Base-by-base conservation (phyloP, 441 rosid species). In the Brassica hybrid region DNA sequence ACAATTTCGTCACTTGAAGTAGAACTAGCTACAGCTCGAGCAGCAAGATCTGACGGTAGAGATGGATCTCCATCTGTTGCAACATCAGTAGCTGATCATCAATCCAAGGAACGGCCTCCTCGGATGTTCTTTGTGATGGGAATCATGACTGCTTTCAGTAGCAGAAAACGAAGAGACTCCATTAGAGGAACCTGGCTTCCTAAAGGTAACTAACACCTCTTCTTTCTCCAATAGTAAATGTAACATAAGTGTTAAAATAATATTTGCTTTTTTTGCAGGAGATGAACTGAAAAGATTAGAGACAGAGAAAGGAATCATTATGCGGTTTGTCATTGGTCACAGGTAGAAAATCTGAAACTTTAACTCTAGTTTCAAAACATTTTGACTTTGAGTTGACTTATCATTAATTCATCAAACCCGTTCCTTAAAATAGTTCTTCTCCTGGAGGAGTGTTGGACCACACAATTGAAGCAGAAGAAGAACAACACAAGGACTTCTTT, bases 101-200 rank as follows among this genome's bases (percentile, higher is more conserved):
- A 82, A 50, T 67, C 82, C 81, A 92, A 84, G 80, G 80, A 80
- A 52, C 88, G 89, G 56, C 88, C 83, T 72, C 88, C 83, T 72
- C 83, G 87, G 83, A 88, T 91, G 78, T 93, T 93, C 86, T 90
- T 90, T 87, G 97, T 91, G 30, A 90, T 93, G 95, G 99, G 98
- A 76, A 90, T 93, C 81, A 90, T 90, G 32, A 95, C 98, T 56
- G 97, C 97, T 73, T 93, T 95, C 81, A 90, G 98, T 84, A 91
- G 98, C 82, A 88, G 98, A 85, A 95, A 91, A 75, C 86, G 97
- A 74, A 85, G 99, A 76, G 97, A 95, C 78, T 95, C 98, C 1
- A 89, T 93, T 65, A 87, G 99, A 84, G 89, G 87, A 73, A 90
- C 95, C 14, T 95, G 97, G 99, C 82, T 95, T 88, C 96, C 94